Evolutionary conservation across 306 rosid species (phyloP).

Genomic region (Carpinus viminea): DNA sequence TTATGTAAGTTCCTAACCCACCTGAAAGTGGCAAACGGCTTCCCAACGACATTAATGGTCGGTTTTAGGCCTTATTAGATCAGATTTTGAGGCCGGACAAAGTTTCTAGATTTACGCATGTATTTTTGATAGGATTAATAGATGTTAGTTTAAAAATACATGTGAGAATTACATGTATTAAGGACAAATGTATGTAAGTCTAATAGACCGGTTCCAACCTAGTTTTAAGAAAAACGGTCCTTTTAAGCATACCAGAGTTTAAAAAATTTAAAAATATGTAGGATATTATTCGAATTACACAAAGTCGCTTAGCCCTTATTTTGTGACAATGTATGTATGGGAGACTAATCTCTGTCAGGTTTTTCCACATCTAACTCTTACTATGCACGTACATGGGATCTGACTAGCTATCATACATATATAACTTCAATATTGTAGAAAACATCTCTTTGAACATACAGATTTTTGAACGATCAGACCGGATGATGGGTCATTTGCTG

Average conservation of each 20-base stretch:
- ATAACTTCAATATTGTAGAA: too few species aligned
- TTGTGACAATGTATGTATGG: neutral
- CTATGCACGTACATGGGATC: neutral
- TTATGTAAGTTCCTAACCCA: conserved; percentile 4
- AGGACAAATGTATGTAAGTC: too few species aligned
- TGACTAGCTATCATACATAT: too few species aligned
- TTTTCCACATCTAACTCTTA: neutral
- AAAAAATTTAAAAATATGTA: neutral
- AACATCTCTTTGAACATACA: too few species aligned
- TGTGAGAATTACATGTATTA: too few species aligned
- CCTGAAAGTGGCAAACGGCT: neutral
- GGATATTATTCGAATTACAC: neutral
- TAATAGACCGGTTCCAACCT: too few species aligned
- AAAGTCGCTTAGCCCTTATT: neutral
- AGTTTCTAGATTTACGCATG: too few species aligned
- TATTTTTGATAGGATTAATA: too few species aligned
- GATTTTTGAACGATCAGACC: too few species aligned
- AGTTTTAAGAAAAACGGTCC: too few species aligned
- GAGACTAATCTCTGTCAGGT: neutral
- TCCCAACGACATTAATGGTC: neutral
- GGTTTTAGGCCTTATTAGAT: neutral
- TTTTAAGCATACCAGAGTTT: neutral
- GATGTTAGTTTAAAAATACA: too few species aligned
- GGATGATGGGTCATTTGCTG: too few species aligned
- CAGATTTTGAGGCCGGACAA: neutral